Base-by-base conservation (phyloP, 202 grass and related monocot species). In the Setaria viridis region DNA sequence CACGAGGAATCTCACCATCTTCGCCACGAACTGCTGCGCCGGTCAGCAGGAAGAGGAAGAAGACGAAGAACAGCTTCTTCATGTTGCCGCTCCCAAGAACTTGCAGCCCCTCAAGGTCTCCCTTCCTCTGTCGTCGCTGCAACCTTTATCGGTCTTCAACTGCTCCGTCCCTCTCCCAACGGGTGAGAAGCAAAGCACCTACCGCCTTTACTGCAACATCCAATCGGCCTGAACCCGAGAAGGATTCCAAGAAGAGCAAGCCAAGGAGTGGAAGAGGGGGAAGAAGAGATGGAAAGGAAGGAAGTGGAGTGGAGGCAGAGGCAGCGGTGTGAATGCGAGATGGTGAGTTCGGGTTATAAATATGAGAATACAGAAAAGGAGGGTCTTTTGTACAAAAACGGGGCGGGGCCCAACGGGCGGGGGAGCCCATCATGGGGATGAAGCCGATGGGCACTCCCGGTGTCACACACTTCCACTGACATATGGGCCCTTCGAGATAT, bases 1-100 rank as follows among this genome's bases (percentile, higher is more conserved):
- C 11, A 46, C 7, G 19, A 14, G 35, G 46, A 62, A 81, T 21
- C 97, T 88, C 85, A 99, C 97, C 93, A 51, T 99, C 88, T 12
- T 96, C 93, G 6, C 88, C 91, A 59, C 47, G 86, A 70, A 81
- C 83, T 6, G 72, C 74, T 0, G 83, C 55, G 32, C 63, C 64
- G 6, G 72, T 29, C 48, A 90, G 74, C 30, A 94, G 72, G 53
- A 88, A 9, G 67, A 95, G 51, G 50, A 85, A 34, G 54, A 87
- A 33, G 72, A 70, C 12, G 54, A 92, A 76, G 66, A 91, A 10
- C 82, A 88, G 77, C 82, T 85, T 64, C 79, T 67, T 86, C 91
- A 88, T 94, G 66, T 7, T 46, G 43, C 43, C 43, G 43, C 8
- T 6, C 8, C 5, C 4, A 14, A 3, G n/a, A 85, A n/a, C 66